Evolutionary conservation across 2,329 filamentous ascomycete species (phyloP), one percentile per base, ranked within the genome.

Genomic region (Ascochyta pisi): DNA sequence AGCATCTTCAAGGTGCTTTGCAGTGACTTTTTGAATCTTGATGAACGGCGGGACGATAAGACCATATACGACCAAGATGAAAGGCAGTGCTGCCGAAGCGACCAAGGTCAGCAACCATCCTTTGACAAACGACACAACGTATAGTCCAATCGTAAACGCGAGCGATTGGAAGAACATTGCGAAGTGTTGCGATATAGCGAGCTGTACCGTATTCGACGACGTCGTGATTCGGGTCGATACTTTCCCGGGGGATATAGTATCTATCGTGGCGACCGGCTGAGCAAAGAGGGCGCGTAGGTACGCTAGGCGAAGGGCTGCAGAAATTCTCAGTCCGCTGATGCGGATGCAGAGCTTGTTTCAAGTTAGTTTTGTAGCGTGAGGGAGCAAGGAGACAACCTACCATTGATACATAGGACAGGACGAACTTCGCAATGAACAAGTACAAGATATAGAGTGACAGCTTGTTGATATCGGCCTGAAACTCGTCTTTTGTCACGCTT

Each of bases 161-260:
- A 76, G 47, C 0, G 68, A 61, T 45, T 77, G 75, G 10, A 77
- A 73, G n/a, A 83, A 75, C 50, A 81, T 80, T 0, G 81, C 69
- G 5, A 85, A 69, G 49, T 81, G 80, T 60, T 84, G 82, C 0
- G 82, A 84, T n/a, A 84, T 79, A 16, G 81, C 82, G 24, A 82
- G 73, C 53, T 85, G 83, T 10, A 85, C 77, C 0, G 79, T 79
- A 59, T 84, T 84, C 29, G 82, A 78, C 0, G 80, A 79, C 0
- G 78, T 78, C 0, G 82, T 84, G 61, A 85, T 83, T 1, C 81
- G 79, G 37, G 79, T 80, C 0, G 80, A 78, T 12, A 83, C 80
- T 15, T 79, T 78, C 15, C 82, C 82, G 0, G 81, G 70, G 1
- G 82, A 81, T 23, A 83, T 70, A 16, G 78, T 76, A 27, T 70